phyloP scores from a whole-genome alignment of 2,329 filamentous ascomycete species.

The Aspergillus hiratsukae region DNA sequence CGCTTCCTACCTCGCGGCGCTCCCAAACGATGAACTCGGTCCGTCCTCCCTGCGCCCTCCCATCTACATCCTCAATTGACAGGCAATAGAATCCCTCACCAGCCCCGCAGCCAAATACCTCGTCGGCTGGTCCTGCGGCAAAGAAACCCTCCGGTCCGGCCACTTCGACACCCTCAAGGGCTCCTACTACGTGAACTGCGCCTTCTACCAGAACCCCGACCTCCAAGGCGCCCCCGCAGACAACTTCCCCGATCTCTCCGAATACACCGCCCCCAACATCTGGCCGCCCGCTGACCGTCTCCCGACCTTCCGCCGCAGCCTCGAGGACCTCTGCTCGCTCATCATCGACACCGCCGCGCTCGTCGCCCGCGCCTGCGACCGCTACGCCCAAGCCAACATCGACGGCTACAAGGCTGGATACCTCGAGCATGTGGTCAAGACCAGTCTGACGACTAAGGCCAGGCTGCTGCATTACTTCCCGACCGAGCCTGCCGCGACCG shows the following conservation, averaged over 20 bases:
- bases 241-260: slow-evolving; percentile 59
- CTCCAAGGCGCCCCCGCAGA: slow-evolving; percentile 36
- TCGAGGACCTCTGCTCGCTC: slow-evolving; percentile 72
- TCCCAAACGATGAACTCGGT: slow-evolving; percentile 69
- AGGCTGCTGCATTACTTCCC: slow-evolving; percentile 92
- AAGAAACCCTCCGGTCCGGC: slow-evolving; percentile 59
- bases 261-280: slow-evolving; percentile 85
- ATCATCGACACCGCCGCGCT: slow-evolving; percentile 87
- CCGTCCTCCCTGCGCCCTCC: slow-evolving; percentile 17
- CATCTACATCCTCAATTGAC: background rate
- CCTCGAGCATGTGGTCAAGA: slow-evolving; percentile 79
- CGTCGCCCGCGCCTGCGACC: slow-evolving; percentile 86
- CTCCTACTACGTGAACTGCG: slow-evolving; percentile 61
- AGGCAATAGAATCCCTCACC: slow-evolving; percentile 35
- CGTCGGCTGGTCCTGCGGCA: slow-evolving; percentile 61
- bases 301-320: slow-evolving; percentile 68
- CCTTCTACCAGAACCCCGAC: slow-evolving; percentile 45
- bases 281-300: slow-evolving; percentile 71
- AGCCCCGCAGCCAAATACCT: slow-evolving; percentile 53
- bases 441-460: slow-evolving; percentile 84
- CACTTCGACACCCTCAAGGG: slow-evolving; percentile 61
- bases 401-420: slow-evolving; percentile 71
- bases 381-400: slow-evolving; percentile 75
- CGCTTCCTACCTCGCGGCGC: slow-evolving; percentile 80
- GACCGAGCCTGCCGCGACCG: slow-evolving; percentile 1